Evolutionary conservation across 2,329 filamentous ascomycete genomes (phyloP).

Genomic region (Dothideomycetes sp.): DNA sequence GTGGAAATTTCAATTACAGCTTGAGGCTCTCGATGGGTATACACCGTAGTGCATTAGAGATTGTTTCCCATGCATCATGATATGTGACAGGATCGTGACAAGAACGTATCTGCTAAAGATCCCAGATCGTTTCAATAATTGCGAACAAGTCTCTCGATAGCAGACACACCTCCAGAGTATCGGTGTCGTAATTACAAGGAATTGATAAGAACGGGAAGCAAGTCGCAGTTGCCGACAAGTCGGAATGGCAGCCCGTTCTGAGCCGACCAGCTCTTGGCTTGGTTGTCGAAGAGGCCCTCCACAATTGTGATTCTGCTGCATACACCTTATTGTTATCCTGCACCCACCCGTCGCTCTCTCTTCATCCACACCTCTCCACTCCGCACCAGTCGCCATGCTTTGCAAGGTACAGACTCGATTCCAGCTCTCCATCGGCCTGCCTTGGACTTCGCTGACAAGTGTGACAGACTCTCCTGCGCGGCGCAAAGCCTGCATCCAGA

Average conservation of each 20-base stretch:
- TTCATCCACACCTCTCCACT: slow-evolving; percentile 9
- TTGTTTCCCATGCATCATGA: too few relatives aligned
- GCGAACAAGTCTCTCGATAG: too few relatives aligned
- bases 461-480: slow-evolving; percentile 47
- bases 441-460: slow-evolving; percentile 22
- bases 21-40: too few relatives aligned
- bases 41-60: too few relatives aligned
- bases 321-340: slow-evolving; percentile 16
- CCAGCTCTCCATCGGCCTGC: slow-evolving; percentile 16
- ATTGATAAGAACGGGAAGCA: too few relatives aligned
- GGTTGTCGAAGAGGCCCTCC: too few relatives aligned
- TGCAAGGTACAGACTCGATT: slow-evolving; percentile 26
- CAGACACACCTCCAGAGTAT: too few relatives aligned
- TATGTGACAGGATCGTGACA: too few relatives aligned
- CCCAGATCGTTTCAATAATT: too few relatives aligned
- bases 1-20: too few relatives aligned
- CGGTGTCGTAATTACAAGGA: too few relatives aligned
- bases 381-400: slow-evolving; percentile 29
- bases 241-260: background rate
- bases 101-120: too few relatives aligned
- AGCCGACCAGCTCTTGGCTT: slow-evolving; percentile 9
- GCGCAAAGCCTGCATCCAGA: slow-evolving; percentile 38
- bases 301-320: slow-evolving; percentile 13
- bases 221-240: background rate
- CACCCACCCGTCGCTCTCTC: slow-evolving; percentile 11